Base-by-base conservation (phyloP, 352 stramenopile genomes). In the Phytophthora aleatoria region DNA sequence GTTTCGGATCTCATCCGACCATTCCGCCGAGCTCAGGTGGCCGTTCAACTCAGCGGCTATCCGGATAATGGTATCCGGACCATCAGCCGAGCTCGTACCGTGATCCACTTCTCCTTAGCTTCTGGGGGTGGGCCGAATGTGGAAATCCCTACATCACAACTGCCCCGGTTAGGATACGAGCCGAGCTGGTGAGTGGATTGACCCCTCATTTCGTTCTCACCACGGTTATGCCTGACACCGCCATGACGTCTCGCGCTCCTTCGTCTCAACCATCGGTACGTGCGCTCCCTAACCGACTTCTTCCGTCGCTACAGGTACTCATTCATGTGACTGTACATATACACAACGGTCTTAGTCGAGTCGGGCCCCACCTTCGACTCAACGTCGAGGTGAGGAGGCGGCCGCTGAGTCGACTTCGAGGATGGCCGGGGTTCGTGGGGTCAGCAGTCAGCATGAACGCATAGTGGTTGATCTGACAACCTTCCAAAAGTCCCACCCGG, bases 161-260 rank as follows among this genome's bases (percentile, higher is more conserved):
- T 49, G 42, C 42, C 42, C 42, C 42, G 42, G 42, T 49, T 30
- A 49, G 31, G 42, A 31, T 49, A 49, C 42, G 42, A 49, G 42
- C 42, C 20, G 42, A 49, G 42, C 42, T 49, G 20, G 42, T 31
- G 16, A 49, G 42, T 49, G 42, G 13, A 20, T 43, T 43, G 12
- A 43, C 12, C 38, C 38, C 16, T 20, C 33, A 38, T 12, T 38
- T 38, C 2, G 33, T 38, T 38, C 33, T 38, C 28, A 12, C 33
- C 33, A 38, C 33, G 6, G 33, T 38, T 38, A 9, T 3, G 9
- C 9, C 33, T 13, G 2, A 38, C 33, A 13, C 33, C 2, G 33
- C 33, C 12, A 38, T 38, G 33, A 9, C 33, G 5, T 38, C 33
- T 38, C 33, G 8, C 33, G 5, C 2, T 12, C 2, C 8, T 38